These are phyloP conservation scores for Penicillium tannophilum DNA, from an alignment of 495 filamentous ascomycete species.

Conservation along the genomic window DNA sequence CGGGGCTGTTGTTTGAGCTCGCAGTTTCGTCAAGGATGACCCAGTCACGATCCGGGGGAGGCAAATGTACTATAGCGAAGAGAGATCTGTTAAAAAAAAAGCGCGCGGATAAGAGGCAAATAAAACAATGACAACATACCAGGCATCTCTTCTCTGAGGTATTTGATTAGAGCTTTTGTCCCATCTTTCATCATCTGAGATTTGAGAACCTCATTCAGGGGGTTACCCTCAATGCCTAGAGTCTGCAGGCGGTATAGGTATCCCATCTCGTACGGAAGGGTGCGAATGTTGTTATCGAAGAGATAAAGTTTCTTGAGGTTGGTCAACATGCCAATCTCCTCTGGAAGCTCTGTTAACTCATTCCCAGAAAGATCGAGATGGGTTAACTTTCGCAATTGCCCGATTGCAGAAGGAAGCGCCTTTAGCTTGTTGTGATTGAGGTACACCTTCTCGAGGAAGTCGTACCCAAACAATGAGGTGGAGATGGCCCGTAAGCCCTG, in stretches of 20 bases:
- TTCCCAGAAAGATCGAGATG: constrained; percentile 89
- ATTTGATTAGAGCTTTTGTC: constrained; percentile 79
- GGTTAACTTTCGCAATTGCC: constrained; percentile 73
- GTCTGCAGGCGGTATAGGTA: constrained; percentile 83
- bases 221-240: constrained; percentile 91
- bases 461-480: constrained; percentile 76
- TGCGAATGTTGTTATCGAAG: constrained; percentile 85
- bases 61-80: constrained; percentile 47
- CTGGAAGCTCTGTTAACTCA: constrained; percentile 76
- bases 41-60: constrained; percentile 74
- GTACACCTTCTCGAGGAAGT: constrained; percentile 85
- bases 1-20: constrained; percentile 34
- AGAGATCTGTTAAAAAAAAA: constrained; percentile 12
- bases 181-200: constrained; percentile 80
- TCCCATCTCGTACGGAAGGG: constrained; percentile 83
- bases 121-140: constrained; percentile 55
- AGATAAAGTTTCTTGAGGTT: constrained; percentile 76
- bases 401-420: constrained; percentile 73
- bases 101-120: not conserved
- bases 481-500: constrained; percentile 86
- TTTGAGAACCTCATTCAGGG: constrained; percentile 70
- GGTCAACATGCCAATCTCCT: constrained; percentile 94
- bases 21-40: constrained; percentile 64
- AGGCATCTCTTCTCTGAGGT: constrained; percentile 78
- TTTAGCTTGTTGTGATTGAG: constrained; percentile 88